These are phyloP conservation scores for Botrytis pseudocinerea DNA, from an alignment of 2,329 filamentous ascomycete species.

Conservation along the genomic window DNA sequence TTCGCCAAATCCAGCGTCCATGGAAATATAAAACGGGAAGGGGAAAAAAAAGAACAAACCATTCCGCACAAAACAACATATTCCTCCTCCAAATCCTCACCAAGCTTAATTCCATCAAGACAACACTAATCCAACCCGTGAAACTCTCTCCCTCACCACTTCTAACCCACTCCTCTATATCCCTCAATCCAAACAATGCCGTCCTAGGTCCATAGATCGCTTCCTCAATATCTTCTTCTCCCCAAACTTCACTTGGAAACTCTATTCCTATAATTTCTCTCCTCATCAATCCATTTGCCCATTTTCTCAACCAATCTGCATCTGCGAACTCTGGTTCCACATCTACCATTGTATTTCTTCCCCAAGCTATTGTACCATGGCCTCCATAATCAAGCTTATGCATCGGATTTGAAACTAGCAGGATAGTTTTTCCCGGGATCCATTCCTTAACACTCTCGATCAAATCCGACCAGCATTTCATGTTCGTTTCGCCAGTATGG, in stretches of 20 bases:
- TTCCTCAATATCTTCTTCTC: constrained; percentile 41
- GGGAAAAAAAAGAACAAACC: constrained; percentile 31
- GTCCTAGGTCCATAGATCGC: constrained; percentile 41
- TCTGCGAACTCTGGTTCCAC: constrained; percentile 56
- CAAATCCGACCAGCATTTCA: constrained; percentile 58
- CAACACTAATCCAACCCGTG: constrained; percentile 44
- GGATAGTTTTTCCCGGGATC: constrained; percentile 50
- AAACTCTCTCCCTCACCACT: constrained; percentile 41
- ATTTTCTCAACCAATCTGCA: constrained; percentile 53
- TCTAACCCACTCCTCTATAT: constrained; percentile 47
- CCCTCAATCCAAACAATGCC: constrained; percentile 46
- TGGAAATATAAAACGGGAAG: neutral
- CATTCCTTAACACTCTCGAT: constrained; percentile 48
- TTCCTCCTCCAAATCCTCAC: constrained; percentile 33
- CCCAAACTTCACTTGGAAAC: constrained; percentile 47
- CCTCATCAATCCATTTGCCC: constrained; percentile 49
- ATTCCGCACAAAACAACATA: constrained; percentile 47
- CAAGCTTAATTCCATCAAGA: constrained; percentile 37
- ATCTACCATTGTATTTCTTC: constrained; percentile 53
- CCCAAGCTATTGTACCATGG: constrained; percentile 39
- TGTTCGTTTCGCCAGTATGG: constrained; percentile 53
- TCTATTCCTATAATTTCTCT: constrained; percentile 52
- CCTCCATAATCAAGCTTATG: constrained; percentile 30
- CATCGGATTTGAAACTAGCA: constrained; percentile 48
- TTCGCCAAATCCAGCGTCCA: accelerated